phyloP scores from a whole-genome alignment of 208 protist genomes.

The Acanthamoeba polyphaga region DNA sequence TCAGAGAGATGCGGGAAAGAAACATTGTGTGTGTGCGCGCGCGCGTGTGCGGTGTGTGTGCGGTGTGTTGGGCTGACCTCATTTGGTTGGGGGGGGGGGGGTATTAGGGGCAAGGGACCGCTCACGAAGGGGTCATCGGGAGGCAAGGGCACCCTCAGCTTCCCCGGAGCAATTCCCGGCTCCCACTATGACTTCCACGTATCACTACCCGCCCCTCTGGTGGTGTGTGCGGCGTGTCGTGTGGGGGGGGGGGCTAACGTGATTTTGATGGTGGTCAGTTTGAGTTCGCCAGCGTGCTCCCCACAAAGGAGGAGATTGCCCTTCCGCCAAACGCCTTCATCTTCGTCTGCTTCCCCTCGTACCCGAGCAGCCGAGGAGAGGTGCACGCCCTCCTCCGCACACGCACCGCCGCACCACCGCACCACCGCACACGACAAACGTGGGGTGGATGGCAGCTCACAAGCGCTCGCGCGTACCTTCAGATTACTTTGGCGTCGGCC shows the following conservation, averaged over 20 bases:
- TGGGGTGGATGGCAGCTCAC: neutral
- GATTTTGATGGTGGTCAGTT: neutral
- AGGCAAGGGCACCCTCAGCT: neutral
- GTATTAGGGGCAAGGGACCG: neutral
- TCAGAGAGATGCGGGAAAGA: too few species aligned
- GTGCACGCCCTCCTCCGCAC: neutral
- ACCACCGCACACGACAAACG: neutral
- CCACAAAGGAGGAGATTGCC: neutral
- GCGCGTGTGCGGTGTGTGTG: too few species aligned
- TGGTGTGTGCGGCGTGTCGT: too few species aligned
- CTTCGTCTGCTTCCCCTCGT: conserved; percentile 1
- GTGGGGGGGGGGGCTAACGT: too few species aligned
- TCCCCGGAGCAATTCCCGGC: neutral
- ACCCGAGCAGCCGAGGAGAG: neutral
- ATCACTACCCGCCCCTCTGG: neutral
- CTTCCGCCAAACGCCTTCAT: neutral
- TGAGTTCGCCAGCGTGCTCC: neutral
- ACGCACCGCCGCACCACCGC: neutral
- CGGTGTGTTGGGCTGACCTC: too few species aligned
- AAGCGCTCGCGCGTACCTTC: neutral
- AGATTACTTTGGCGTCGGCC: neutral
- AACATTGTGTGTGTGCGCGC: too few species aligned
- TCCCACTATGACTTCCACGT: neutral
- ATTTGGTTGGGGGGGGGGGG: too few species aligned
- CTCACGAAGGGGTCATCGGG: neutral